These are phyloP conservation scores for Diaporthe longicolla DNA, from an alignment of 2,329 filamentous ascomycete species.

Conservation along the genomic window DNA sequence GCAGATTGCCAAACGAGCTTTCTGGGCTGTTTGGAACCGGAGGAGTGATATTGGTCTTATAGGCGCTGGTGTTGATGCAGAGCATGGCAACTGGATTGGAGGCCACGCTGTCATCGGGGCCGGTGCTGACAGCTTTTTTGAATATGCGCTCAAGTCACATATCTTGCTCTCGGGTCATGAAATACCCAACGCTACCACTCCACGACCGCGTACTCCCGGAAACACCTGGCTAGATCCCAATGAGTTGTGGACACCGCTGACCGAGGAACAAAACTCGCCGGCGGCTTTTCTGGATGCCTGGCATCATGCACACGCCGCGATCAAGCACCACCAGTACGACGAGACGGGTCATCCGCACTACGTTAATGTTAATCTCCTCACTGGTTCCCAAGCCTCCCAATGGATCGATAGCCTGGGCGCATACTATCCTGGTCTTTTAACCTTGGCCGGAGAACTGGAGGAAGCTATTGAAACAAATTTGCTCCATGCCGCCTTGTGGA, in stretches of 20 bases:
- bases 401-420: constrained; percentile 98
- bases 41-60: constrained; percentile 89
- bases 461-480: constrained; percentile 93
- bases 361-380: constrained; percentile 88
- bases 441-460: constrained; percentile 88
- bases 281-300: constrained; percentile 86
- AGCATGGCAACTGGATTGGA: constrained; percentile 90
- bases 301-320: constrained; percentile 87
- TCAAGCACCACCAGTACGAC: constrained; percentile 92
- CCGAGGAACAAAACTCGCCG: constrained; percentile 76
- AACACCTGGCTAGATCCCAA: constrained; percentile 74
- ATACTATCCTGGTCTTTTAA: constrained; percentile 92
- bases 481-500: constrained; percentile 94
- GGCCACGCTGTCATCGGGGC: constrained; percentile 95
- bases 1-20: constrained; percentile 88
- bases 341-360: constrained; percentile 90
- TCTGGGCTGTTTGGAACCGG: constrained; percentile 96
- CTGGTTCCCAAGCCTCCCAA: constrained; percentile 87
- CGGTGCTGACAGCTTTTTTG: constrained; percentile 97
- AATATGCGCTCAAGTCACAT: constrained; percentile 96
- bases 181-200: constrained; percentile 65
- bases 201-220: constrained; percentile 54
- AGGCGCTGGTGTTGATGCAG: constrained; percentile 89
- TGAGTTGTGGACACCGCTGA: constrained; percentile 70
- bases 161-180: constrained; percentile 86